Evolutionary conservation across 306 rosid species (phyloP), one percentile per base, ranked within the genome.

Genomic region (Dicorynia guianensis): DNA sequence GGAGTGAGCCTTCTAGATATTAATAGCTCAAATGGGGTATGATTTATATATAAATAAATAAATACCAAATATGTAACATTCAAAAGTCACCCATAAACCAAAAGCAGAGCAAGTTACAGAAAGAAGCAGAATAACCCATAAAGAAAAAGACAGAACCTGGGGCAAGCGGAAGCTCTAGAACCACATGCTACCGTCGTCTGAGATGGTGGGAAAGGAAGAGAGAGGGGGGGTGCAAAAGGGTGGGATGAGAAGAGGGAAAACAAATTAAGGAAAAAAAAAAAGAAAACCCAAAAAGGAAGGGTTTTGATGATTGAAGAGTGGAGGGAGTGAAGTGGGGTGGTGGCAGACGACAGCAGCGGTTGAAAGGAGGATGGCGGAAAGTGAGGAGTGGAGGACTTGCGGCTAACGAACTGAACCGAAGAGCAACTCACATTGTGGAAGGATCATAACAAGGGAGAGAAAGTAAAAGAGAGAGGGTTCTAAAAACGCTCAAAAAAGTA

Each of bases 101-200:
- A 40, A 10, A 40, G 46, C 10, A 40, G 5, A 40, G 46, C 7
- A 4, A 40, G 46, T 6, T 7, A 40, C 0, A 10, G 46, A 7
- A 40, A 10, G 46, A 0, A 40, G 1, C 9, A 6, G 46, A 10
- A 40, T 40, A n/a, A n/a, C n/a, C n/a, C 3, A 40, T 10, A 40
- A 19, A 11, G 12, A 44, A 2, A 20, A 63, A 17, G 39, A 44
- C 5, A 18, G 54, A 65, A 65, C 70, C 70, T 65, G 70, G 43
- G 42, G 38, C 5, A 65, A 43, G 52, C 11, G n/a, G 6, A 14
- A 19, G 53, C 17, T 17, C 15, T 11, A 40, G 13, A 15, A 63
- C 10, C 50, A 46, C 50, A 46, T 46, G 52, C 15, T 12, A 47
- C n/a, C n/a, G 46, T 62, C 17, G 52, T 34, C 52, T 34, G 1